Evolutionary conservation across 2,329 filamentous ascomycete genomes (phyloP).

Genomic region (Aspergillus sp.): DNA sequence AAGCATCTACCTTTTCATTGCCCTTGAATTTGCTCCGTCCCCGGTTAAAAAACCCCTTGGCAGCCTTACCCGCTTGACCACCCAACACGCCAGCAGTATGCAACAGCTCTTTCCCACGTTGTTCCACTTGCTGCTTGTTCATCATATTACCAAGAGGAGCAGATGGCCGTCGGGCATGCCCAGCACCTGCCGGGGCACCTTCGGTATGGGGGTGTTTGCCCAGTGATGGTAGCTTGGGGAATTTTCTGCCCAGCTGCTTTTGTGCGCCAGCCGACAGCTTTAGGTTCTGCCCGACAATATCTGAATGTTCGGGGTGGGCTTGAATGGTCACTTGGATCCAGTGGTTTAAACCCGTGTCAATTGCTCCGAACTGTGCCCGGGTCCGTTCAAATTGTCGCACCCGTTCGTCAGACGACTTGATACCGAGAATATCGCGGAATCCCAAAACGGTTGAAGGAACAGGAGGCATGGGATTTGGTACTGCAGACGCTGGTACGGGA

Average conservation of each 20-base stretch:
- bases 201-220: constrained; percentile 23
- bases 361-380: constrained; percentile 60
- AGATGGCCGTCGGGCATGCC: constrained; percentile 31
- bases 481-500: constrained; percentile 7
- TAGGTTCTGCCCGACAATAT: constrained; percentile 34
- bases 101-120: constrained; percentile 82
- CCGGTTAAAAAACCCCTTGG: constrained; percentile 86
- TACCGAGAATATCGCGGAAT: constrained; percentile 71
- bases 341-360: constrained; percentile 66
- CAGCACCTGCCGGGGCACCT: constrained; percentile 24
- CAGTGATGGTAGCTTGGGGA: constrained; percentile 35
- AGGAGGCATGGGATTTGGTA: neutral
- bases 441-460: constrained; percentile 41
- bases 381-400: constrained; percentile 68
- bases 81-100: constrained; percentile 69
- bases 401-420: constrained; percentile 60
- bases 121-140: constrained; percentile 60
- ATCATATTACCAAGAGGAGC: constrained; percentile 33
- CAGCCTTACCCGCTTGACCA: constrained; percentile 67
- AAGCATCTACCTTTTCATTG: constrained; percentile 79
- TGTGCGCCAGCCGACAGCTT: constrained; percentile 23
- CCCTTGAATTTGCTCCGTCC: constrained; percentile 76
- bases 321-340: constrained; percentile 50
- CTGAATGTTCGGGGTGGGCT: constrained; percentile 48
- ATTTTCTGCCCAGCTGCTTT: constrained; percentile 29